Evolutionary conservation across 352 stramenopile species (phyloP).

Genomic region (Phytophthora kernoviae): DNA sequence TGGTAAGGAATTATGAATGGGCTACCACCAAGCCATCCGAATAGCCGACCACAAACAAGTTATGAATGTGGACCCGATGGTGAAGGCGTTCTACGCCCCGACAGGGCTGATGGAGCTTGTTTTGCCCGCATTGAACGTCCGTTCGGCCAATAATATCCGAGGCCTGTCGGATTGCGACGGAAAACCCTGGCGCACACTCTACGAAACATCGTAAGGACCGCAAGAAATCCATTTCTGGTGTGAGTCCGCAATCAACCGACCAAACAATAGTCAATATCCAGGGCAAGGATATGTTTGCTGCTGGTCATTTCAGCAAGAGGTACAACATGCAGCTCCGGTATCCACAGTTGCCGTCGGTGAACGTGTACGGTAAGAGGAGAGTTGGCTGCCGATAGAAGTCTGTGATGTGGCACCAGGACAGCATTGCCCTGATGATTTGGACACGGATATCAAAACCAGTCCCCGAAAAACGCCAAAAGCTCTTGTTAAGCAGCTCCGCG

Average conservation of each 20-base stretch:
- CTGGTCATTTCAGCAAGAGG: neutral
- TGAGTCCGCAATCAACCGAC: slow-evolving; percentile 20
- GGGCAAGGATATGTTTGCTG: neutral
- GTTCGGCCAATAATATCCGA: slow-evolving; percentile 25
- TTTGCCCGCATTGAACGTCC: slow-evolving; percentile 29
- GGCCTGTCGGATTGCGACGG: slow-evolving; percentile 30
- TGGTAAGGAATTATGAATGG: slow-evolving; percentile 57
- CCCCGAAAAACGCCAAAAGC: neutral
- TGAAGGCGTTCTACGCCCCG: slow-evolving; percentile 54
- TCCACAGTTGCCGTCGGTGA: slow-evolving; percentile 31
- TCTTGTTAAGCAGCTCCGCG: neutral
- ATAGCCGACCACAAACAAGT: slow-evolving; percentile 44
- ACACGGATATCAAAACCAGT: slow-evolving; percentile 61
- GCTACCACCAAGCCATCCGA: slow-evolving; percentile 61
- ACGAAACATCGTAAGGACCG: slow-evolving; percentile 36
- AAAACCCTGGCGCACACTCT: slow-evolving; percentile 28
- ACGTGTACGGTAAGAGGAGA: slow-evolving; percentile 51
- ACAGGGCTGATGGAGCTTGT: slow-evolving; percentile 45
- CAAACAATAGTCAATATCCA: neutral
- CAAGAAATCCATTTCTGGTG: slow-evolving; percentile 41
- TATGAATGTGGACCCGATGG: slow-evolving; percentile 62
- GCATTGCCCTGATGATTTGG: slow-evolving; percentile 56
- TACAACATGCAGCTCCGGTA: slow-evolving; percentile 1
- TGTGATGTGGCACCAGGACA: slow-evolving; percentile 37
- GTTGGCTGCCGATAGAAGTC: slow-evolving; percentile 69